phyloP scores from a whole-genome alignment of 495 filamentous ascomycete species.

The Letharia lupina region DNA sequence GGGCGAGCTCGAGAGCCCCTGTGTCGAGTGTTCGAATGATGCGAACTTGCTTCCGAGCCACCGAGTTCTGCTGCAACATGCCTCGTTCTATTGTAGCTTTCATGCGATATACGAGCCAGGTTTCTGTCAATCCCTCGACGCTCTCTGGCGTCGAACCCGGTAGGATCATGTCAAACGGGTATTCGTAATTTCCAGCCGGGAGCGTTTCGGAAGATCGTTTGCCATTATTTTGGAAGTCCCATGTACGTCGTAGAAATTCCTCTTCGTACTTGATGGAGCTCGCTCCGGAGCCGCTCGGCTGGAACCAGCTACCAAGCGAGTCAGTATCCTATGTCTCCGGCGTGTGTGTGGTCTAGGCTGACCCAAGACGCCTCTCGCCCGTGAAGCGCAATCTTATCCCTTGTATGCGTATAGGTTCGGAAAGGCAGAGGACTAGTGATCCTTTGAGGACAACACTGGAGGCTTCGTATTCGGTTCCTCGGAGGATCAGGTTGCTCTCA shows the following conservation, averaged over 20 bases:
- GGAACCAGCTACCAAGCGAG: conserved; percentile 35
- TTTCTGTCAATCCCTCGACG: conserved; percentile 74
- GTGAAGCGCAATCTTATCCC: conserved; percentile 63
- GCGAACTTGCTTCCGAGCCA: conserved; percentile 69
- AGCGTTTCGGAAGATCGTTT: conserved; percentile 53
- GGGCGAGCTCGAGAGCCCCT: conserved; percentile 70
- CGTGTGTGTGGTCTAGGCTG: conserved; percentile 28
- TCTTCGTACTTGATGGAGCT: conserved; percentile 40
- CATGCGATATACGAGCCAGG: conserved; percentile 76
- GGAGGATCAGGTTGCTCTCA: conserved; percentile 69
- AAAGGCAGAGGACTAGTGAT: conserved; percentile 65
- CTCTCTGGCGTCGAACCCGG: conserved; percentile 75
- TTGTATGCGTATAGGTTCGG: conserved; percentile 59
- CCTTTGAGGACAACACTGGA: conserved; percentile 67
- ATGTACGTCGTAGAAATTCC: conserved; percentile 49
- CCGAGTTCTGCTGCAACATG: conserved; percentile 70
- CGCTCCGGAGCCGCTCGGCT: conserved; percentile 26
- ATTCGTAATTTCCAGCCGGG: conserved; percentile 77
- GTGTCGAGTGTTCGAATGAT: conserved; percentile 80
- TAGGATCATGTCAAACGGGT: conserved; percentile 72
- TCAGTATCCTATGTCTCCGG: conserved; percentile 19
- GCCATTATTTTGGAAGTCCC: conserved; percentile 43
- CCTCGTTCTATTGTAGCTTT: conserved; percentile 78
- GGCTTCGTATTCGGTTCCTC: conserved; percentile 66
- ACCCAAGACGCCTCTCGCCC: conserved; percentile 63